Base-by-base conservation (phyloP, 2,329 filamentous ascomycete species). In the Colletotrichum chlorophyti region DNA sequence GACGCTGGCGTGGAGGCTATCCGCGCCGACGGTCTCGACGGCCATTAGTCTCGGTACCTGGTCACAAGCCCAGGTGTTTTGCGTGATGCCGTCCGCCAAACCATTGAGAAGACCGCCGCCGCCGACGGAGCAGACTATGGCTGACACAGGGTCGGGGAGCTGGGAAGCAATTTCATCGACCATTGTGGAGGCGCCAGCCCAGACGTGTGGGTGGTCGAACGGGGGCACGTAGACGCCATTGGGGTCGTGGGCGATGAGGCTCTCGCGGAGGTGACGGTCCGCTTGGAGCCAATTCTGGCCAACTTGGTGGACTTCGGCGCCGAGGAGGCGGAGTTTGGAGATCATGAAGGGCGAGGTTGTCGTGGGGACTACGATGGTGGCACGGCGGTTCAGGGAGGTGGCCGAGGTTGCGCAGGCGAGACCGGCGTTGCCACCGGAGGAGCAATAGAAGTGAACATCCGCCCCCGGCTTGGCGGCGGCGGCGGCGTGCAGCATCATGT, bases 341-440 rank as follows among this genome's bases (percentile, higher is more conserved):
- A 92, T 81, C 86, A 96, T 93, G 61, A 88, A 73, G 1, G 83
- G 76, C 27, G 87, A 85, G 0, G 90, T 91, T 6, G 77, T 79
- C 8, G 78, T 69, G 0, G 92, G 90, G 1, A 95, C 85, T 26
- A 92, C 89, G 60, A 96, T 89, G 5, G 91, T 94, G 70, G 86
- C 87, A 1, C 85, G 86, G 32, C 84, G 81, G 6, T 79, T 75
- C 6, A 95, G 80, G 3, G 83, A 79, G 21, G 79, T 77, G 11
- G 91, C 89, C 1, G 91, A 89, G 43, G 86, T 87, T 14, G 91
- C 90, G 66, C 90, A 91, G 1, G 91, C 92, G 4, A 96, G 84
- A 2, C 92, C 92, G 2, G 92, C 92, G 69, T 96, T 96, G 55
- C 92, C 92, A 58, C 91, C 91, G 3, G 86, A 91, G 11, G 88